phyloP scores from a whole-genome alignment of 2,329 filamentous ascomycete species.

The Phoma sp. region DNA sequence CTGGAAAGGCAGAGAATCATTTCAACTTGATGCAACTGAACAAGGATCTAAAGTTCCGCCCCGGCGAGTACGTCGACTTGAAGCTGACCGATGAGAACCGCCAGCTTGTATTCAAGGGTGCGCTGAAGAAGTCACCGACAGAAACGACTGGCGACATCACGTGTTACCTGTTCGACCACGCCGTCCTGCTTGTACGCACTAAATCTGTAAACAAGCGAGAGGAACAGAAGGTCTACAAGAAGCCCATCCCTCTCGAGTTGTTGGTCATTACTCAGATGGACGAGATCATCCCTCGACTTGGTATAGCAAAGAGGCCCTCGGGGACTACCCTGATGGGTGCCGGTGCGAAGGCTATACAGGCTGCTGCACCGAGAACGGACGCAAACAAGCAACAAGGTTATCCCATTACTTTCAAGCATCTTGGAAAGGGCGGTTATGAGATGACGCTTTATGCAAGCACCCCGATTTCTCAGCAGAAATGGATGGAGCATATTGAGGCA shows the following conservation, averaged over 20 bases:
- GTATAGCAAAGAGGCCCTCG: constrained; percentile 83
- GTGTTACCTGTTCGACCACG: constrained; percentile 95
- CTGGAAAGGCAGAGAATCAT: constrained; percentile 95
- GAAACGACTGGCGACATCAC: constrained; percentile 85
- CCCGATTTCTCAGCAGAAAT: constrained; percentile 87
- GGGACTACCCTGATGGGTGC: constrained; percentile 68
- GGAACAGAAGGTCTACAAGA: constrained; percentile 92
- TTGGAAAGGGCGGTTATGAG: constrained; percentile 95
- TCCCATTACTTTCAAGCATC: constrained; percentile 94
- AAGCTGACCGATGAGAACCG: constrained; percentile 93
- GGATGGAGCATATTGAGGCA: constrained; percentile 92
- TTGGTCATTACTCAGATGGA: constrained; percentile 97
- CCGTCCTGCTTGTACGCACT: constrained; percentile 85
- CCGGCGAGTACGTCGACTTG: constrained; percentile 88
- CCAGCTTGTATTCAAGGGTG: constrained; percentile 92
- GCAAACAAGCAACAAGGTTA: constrained; percentile 72
- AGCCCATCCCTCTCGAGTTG: constrained; percentile 92
- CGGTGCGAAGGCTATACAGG: constrained; percentile 57
- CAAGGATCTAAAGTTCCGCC: constrained; percentile 86
- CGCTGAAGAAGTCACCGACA: constrained; percentile 88
- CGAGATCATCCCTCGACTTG: constrained; percentile 82
- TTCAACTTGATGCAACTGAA: constrained; percentile 94
- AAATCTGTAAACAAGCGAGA: constrained; percentile 93
- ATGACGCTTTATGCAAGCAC: constrained; percentile 86
- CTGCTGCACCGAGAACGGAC: constrained; percentile 46